Evolutionary conservation across 2,329 filamentous ascomycete genomes (phyloP).

Genomic region (Epicoccum sorghinum): DNA sequence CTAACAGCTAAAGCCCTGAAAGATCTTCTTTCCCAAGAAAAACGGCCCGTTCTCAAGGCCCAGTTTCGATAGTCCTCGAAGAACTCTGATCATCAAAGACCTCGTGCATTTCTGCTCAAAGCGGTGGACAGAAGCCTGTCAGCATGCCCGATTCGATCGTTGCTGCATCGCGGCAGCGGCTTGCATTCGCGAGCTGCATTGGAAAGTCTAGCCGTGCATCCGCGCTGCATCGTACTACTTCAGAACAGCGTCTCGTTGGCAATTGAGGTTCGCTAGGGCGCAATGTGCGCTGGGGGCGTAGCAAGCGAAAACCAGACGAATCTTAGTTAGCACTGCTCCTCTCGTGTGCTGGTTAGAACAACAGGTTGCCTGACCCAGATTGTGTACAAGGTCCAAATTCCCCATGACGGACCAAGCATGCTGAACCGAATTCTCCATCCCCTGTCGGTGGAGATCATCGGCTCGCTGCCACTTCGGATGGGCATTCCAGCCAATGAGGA

Average conservation of each 20-base stretch:
- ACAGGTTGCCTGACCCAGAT: no score
- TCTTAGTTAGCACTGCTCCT: no score
- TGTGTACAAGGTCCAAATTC: not conserved
- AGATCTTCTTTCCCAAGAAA: not conserved
- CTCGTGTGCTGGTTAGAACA: no score
- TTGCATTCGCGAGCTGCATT: slow-evolving; percentile 20
- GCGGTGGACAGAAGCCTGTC: not conserved
- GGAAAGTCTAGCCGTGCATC: slow-evolving; percentile 1
- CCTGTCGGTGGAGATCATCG: not conserved
- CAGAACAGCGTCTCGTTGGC: slow-evolving; percentile 13
- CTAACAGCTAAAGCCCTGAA: not conserved
- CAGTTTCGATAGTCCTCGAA: slow-evolving; percentile 1
- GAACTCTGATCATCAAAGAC: not conserved
- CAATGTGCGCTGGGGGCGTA: not conserved
- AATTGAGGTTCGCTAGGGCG: not conserved
- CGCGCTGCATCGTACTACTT: slow-evolving; percentile 22
- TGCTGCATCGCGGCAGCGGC: slow-evolving; percentile 12
- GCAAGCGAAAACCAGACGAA: no score
- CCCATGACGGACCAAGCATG: not conserved
- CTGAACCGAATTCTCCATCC: not conserved
- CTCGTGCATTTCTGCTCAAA: not conserved
- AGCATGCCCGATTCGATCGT: slow-evolving; percentile 3
- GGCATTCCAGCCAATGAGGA: slow-evolving; percentile 4
- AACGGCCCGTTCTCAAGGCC: not conserved
- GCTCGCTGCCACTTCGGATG: not conserved